Evolutionary conservation across 495 filamentous ascomycete species (phyloP), one percentile per base, ranked within the genome.

Genomic region (Aspergillus avenaceus): DNA sequence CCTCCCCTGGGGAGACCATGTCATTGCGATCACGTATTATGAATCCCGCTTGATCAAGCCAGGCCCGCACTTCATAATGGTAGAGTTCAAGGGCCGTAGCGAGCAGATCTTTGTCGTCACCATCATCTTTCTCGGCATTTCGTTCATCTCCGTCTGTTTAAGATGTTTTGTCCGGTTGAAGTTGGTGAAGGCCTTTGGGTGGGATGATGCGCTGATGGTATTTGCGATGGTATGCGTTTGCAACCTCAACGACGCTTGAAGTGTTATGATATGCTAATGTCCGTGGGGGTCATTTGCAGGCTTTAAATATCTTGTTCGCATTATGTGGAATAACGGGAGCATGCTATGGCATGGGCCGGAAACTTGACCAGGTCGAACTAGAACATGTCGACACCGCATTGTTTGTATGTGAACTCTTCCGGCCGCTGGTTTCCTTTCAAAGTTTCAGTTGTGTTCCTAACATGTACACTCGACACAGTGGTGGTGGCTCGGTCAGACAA

Each of bases 181-280:
- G 29, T 43, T 74, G 7, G 66, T 74, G 46, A 67, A 58, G 51
- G 66, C 67, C 14, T 74, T 72, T 53, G 71, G 71, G 9, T 74
- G 69, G 69, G 71, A 74, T 65, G 71, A 74, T 62, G 47, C 52
- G 2, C 32, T 71, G 27, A 74, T 74, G 69, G 64, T 72, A 3
- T 61, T 64, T 45, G 69, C 71, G 18, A 71, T 72, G 71, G 64
- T 71, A 65, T 59, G 47, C 53, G 6, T 26, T 42, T 31, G 23
- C 6, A 41, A 22, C 24, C n/a, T 32, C 5, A 31, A 24, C 12
- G 19, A 16, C 26, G 2, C 2, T 3, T 3, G 14, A 14, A 16
- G 32, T 14, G 32, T 6, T 16, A 14, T 14, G 18, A 14, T 6
- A 7, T 5, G 18, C 48, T 43, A 9, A 52, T 11, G 9, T 37